A percentile compares a stretch with the other conserved stretches of the same genome.
Evolutionary conservation across 2,329 filamentous ascomycete genomes (phyloP).

Genomic region (Clathrospora elynae): DNA sequence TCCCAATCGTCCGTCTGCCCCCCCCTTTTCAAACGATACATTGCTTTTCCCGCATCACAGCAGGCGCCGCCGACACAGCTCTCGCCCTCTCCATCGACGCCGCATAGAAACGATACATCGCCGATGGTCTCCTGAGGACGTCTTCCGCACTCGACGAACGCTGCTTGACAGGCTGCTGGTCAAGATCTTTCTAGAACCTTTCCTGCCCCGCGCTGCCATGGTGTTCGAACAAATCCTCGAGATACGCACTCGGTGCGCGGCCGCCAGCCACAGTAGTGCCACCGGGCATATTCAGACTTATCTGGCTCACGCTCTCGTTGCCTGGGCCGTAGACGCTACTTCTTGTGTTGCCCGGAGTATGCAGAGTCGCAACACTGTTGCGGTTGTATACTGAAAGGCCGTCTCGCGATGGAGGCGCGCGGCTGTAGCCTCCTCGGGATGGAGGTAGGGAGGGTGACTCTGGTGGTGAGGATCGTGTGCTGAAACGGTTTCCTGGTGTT

Average conservation of each 20-base stretch:
- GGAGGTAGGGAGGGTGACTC: conserved; percentile 44
- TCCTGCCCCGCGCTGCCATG: conserved; percentile 55
- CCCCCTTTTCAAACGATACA: too few species aligned
- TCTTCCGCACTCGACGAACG: conserved; percentile 6
- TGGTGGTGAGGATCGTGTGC: conserved; percentile 43
- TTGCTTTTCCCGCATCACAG: too few species aligned
- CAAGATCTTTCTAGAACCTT: conserved; percentile 37
- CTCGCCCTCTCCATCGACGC: conserved; percentile 1
- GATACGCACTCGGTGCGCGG: conserved; percentile 82
- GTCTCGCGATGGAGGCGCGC: conserved; percentile 42
- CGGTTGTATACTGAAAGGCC: conserved; percentile 42
- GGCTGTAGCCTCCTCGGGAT: conserved; percentile 42
- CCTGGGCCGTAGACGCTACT: conserved; percentile 37
- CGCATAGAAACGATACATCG: conserved; percentile 4
- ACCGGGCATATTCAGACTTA: conserved; percentile 65
- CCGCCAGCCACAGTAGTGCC: conserved; percentile 58
- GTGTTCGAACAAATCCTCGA: conserved; percentile 87
- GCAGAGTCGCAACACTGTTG: conserved; percentile 45
- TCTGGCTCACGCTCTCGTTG: conserved; percentile 64
- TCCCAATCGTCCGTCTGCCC: too few species aligned
- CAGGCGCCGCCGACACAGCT: conserved; percentile 2
- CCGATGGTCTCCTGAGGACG: not conserved
- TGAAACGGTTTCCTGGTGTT: conserved; percentile 42
- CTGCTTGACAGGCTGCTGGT: conserved; percentile 15
- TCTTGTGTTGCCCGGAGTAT: conserved; percentile 42